These are phyloP conservation scores for Meredithiella fracta DNA, from an alignment of 2,329 filamentous ascomycete genomes.

Conservation along the genomic window DNA sequence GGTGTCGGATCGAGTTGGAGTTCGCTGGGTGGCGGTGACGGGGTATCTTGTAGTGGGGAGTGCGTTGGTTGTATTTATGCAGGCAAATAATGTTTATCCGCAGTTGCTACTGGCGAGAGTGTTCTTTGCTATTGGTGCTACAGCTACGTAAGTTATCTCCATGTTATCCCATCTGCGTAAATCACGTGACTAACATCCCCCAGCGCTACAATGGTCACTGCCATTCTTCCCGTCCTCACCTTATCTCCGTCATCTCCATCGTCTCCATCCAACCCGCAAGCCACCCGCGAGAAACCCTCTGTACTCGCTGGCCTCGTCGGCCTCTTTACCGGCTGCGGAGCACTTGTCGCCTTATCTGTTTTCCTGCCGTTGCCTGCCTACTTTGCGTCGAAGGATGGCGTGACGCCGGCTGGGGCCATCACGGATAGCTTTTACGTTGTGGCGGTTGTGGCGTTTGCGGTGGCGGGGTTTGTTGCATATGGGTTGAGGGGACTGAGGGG, in stretches of 20 bases:
- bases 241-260: constrained; percentile 22
- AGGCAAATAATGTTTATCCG: constrained; percentile 75
- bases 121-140: constrained; percentile 77
- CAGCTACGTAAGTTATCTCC: constrained; percentile 50
- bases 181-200: not conserved
- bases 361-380: constrained; percentile 78
- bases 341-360: constrained; percentile 61
- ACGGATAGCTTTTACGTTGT: constrained; percentile 81
- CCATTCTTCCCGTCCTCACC: constrained; percentile 62
- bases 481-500: constrained; percentile 54
- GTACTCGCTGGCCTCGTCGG: constrained; percentile 77
- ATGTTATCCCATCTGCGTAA: not conserved
- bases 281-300: constrained; percentile 31
- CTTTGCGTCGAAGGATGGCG: constrained; percentile 55
- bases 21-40: constrained; percentile 53
- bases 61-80: constrained; percentile 64
- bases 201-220: constrained; percentile 87
- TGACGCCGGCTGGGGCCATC: constrained; percentile 58
- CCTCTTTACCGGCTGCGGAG: constrained; percentile 81
- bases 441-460: constrained; percentile 49
- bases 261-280: not conserved
- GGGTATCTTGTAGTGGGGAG: constrained; percentile 72
- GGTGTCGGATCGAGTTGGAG: constrained; percentile 59
- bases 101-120: constrained; percentile 71
- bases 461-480: constrained; percentile 61